Base-by-base conservation (phyloP, 306 rosid species). In the Sechiopsis laciniata region DNA sequence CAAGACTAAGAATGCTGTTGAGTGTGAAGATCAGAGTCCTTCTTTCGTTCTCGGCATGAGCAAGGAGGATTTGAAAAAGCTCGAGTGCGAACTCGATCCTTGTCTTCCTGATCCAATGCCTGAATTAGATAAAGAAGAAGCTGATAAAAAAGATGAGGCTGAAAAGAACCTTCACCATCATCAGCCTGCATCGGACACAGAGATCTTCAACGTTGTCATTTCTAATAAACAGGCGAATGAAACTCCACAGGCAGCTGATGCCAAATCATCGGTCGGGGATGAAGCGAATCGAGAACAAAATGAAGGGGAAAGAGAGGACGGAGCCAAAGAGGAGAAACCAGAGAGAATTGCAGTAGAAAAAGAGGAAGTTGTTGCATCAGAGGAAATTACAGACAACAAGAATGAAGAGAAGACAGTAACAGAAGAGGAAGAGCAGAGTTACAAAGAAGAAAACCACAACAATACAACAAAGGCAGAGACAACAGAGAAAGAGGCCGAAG, bases 111-210 rank as follows among this genome's bases (percentile, higher is more conserved):
- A 60, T 53, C 74, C 35, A 35, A 52, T 54, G 1, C 14, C 29
- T 20, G 82, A 85, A 71, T 50, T 72, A 7, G 46, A 78, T 24
- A 68, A 71, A 19, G 74, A 78, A 53, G 79, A 22, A 37, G 45
- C 45, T 37, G 45, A 37, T 6, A 37, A 8, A 5, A 37, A 37
- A 37, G 45, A 37, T 37, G 45, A 37, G 45, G 45, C 45, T 37
- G 45, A 37, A 37, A 37, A 37, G 1, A 37, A 37, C 8, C 45
- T 37, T 37, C 8, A 37, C 45, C 45, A 37, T 37, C 45, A 37
- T 37, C 45, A 37, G 45, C 45, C 45, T 37, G 0, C 45, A 37
- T 8, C 5, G 45, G 45, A 37, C 8, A 37, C 45, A 37, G 45
- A 37, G 45, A 37, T 37, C 45, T 5, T 37, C 45, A 6, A 5